Evolutionary conservation across 768 basidiomycete genomes (phyloP), one percentile per base, ranked within the genome.

Genomic region (Sporobolomyces roseus): DNA sequence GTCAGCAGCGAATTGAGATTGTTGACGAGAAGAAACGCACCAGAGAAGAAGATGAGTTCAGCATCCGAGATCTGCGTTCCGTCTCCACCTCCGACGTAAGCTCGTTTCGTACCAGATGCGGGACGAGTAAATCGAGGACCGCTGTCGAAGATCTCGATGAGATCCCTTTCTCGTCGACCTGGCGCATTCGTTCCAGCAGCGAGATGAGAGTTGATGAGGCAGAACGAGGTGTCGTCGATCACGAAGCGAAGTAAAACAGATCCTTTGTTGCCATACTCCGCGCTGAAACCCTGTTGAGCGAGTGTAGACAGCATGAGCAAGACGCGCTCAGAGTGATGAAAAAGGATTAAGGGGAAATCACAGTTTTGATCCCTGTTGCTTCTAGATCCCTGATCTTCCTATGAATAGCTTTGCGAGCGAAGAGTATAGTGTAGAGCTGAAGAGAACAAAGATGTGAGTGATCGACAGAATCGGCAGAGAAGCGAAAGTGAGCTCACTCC

Each of bases 131-230:
- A 71, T 16, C 27, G n/a, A 9, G 49, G 32, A 2, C 85, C 85
- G 64, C 89, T 88, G 74, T 97, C 94, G 64, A 97, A 79, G 62
- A 97, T 89, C 1, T 85, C 87, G 12, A 89, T 87, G 13, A 93
- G 81, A 78, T 99, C 94, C 4, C 87, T 85, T 74, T 93, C 94
- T 19, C 94, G 84, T 68, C 88, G 61, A 21, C 19, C 62, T 0
- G 51, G 60, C 9, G 60, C 46, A 27, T n/a, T 43, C 36, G 61
- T 41, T 19, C 71, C 71, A 6, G 65, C 61, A n/a, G 93, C 93
- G 66, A 97, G 84, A 82, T 99, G 94, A 72, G 90, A 92, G 79
- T 99, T 98, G 80, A 98, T 85, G 74, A 96, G 88, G 79, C 93
- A 97, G 23, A 97, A 77, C 0, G 91, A 93, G 3, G 93, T 89